Evolutionary conservation across 108 stramenopile species (phyloP), one percentile per base, ranked within the genome.

Genomic region (Nitzschia sp.): DNA sequence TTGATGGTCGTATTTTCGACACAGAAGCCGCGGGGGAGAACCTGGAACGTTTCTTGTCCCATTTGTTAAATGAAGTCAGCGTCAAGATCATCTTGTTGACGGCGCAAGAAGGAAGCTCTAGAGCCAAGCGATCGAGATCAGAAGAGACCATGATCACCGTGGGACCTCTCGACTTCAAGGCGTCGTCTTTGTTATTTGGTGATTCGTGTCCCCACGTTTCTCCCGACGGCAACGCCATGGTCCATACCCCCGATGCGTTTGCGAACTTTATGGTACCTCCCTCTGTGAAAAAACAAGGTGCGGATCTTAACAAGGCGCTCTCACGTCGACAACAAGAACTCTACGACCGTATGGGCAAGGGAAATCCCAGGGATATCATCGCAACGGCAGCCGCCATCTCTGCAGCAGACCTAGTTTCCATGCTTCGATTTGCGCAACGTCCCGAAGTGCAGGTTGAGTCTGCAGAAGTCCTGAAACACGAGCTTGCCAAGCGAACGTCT

Each of bases 61-160:
- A 68, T 45, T 26, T 75, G 3, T 29, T 75, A 17, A 75, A 75
- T 45, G 66, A 67, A 44, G 74, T 57, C 0, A 75, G 60, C 19
- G 57, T 75, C 11, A 75, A 75, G 55, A 68, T 75, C 27, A 48
- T 75, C 5, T 46, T 75, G 52, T 45, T 75, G 46, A 75, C 74
- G 0, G 66, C 74, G 4, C 59, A 33, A 1, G 74, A 75, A 28
- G 36, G 33, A 8, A 56, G 63, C 1, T 25, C 60, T 8, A 53
- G 66, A 17, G 54, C 74, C 22, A 67, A 57, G 41, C 56, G 58
- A 16, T 75, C 74, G 1, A 32, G 59, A 21, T 61, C 66, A 5
- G 74, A 75, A 23, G 74, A 75, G 34, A 68, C 74, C n/a, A 53
- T 67, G 38, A 41, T 75, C 6, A 36, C 55, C n/a, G 45, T 69